Base-by-base conservation (phyloP, 2,329 filamentous ascomycete genomes). In the Graphium sp. region DNA sequence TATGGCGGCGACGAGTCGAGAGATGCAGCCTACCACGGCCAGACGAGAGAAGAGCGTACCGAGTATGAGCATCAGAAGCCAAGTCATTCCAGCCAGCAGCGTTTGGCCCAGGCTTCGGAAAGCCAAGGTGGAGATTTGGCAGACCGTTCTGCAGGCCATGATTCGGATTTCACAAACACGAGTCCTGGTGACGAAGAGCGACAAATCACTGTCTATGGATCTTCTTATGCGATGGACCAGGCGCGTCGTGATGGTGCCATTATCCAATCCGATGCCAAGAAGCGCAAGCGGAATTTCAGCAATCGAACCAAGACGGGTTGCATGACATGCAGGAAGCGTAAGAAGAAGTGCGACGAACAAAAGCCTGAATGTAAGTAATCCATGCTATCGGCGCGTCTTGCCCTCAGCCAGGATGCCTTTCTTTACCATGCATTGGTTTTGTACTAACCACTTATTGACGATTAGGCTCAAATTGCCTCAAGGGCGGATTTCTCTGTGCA, bases 321-420 rank as follows among this genome's bases (percentile, higher is more conserved):
- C 49, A 72, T 92, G 53, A 95, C 87, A 5, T 95, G 87, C 49
- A 68, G 87, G 34, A 71, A 72, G 46, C 69, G 87, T 34, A 95
- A 95, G 66, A 95, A 95, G 71, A 95, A 95, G 55, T 95, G 89
- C 46, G 87, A 95, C 47, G 89, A 95, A 57, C 69, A 68, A 30
- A 91, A 92, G 50, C 89, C 89, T 16, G 74, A 83, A 50, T 95
- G 89, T 91, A 62, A 62, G 79, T 61, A 10, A 7, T n/a, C n/a
- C n/a, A n/a, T n/a, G n/a, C n/a, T n/a, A n/a, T n/a, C n/a, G n/a
- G n/a, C n/a, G n/a, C n/a, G n/a, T n/a, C n/a, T n/a, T n/a, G n/a
- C n/a, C n/a, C n/a, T n/a, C n/a, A n/a, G n/a, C n/a, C n/a, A n/a
- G n/a, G n/a, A n/a, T n/a, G n/a, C n/a, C n/a, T n/a, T n/a, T n/a